Evolutionary conservation across 169 alveolate species (phyloP).

Genomic region (Plasmodium fragile): DNA sequence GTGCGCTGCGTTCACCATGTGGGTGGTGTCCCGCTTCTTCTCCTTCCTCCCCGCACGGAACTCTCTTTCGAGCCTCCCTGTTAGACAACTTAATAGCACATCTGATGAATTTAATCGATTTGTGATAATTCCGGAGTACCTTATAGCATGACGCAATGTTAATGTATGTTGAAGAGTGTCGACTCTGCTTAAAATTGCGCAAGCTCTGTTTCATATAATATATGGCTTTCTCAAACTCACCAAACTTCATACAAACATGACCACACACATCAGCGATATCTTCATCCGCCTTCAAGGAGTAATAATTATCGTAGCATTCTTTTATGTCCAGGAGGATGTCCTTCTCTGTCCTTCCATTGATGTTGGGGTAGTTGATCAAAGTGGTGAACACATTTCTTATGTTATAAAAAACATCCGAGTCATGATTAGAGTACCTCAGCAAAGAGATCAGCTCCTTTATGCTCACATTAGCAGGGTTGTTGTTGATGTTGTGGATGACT

Average conservation of each 20-base stretch:
- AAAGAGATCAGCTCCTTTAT: constrained; percentile 80
- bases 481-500: constrained; percentile 36
- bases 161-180: constrained; percentile 74
- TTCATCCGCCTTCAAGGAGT: constrained; percentile 81
- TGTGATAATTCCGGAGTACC: constrained; percentile 43
- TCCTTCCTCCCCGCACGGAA: neutral
- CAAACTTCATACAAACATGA: constrained; percentile 85
- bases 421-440: constrained; percentile 83
- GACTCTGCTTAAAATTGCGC: constrained; percentile 36
- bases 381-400: constrained; percentile 73
- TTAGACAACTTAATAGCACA: constrained; percentile 54
- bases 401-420: constrained; percentile 82
- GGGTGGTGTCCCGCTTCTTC: neutral
- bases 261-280: constrained; percentile 85
- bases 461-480: constrained; percentile 74
- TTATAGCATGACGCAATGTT: constrained; percentile 74
- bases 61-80: constrained; percentile 6
- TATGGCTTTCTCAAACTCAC: constrained; percentile 79
- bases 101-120: constrained; percentile 45
- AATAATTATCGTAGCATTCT: constrained; percentile 79
- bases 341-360: constrained; percentile 83
- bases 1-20: neutral
- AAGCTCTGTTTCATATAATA: constrained; percentile 80
- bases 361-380: constrained; percentile 78
- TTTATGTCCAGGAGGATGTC: constrained; percentile 80